Conservation (phyloP, 805 yeast species). For the Blastobotrys attinorum region DNA sequence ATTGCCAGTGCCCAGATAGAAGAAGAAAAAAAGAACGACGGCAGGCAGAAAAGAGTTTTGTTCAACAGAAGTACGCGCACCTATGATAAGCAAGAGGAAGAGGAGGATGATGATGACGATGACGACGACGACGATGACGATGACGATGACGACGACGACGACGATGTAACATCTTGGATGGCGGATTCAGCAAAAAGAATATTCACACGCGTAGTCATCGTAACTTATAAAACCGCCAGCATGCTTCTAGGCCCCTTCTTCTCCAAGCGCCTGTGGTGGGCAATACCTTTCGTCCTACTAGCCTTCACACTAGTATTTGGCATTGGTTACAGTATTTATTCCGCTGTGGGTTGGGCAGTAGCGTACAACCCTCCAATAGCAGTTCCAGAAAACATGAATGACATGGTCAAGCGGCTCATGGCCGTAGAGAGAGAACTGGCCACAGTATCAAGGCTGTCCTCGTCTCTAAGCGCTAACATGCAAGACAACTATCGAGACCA, state of each 20-base stretch:
- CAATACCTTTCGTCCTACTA: not conserved
- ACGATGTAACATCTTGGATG: not conserved
- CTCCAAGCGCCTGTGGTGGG: slow-evolving; percentile 1
- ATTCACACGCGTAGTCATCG: not conserved
- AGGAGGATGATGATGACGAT: not conserved
- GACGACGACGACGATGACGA: slow-evolving; percentile 1
- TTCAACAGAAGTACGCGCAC: not conserved
- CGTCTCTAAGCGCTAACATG: not conserved
- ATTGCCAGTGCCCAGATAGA: not conserved
- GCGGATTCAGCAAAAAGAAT: slow-evolving; percentile 1
- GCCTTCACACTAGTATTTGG: not conserved
- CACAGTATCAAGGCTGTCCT: slow-evolving; percentile 1
- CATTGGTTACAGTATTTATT: not conserved
- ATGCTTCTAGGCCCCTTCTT: not conserved
- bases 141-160: slow-evolving; percentile 3
- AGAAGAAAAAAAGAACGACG: not conserved
- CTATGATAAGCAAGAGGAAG: not conserved
- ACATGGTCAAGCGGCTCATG: slow-evolving; percentile 11
- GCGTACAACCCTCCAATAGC: slow-evolving; percentile 6
- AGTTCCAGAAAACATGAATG: slow-evolving; percentile 13
- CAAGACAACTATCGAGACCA: not conserved
- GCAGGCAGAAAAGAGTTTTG: not conserved
- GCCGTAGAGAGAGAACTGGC: slow-evolving; percentile 13
- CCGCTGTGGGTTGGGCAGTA: not conserved
- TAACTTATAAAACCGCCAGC: not conserved